A percentile compares a stretch with the other conserved stretches of the same genome.
phyloP scores from a whole-genome alignment of 768 basidiomycete species.

The Russula ochroleuca region DNA sequence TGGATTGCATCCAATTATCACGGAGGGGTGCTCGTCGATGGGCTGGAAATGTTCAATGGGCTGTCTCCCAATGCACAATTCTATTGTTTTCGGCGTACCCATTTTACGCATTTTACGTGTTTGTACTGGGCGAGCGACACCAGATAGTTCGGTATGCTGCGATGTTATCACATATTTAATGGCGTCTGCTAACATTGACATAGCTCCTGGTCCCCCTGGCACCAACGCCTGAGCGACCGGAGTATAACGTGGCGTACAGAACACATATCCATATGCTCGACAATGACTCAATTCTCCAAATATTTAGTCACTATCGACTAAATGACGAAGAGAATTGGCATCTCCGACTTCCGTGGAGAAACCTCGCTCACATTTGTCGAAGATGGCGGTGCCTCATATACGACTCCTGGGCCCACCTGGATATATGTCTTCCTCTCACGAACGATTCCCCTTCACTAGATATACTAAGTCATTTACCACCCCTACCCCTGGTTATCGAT shows the following conservation, averaged over 20 bases:
- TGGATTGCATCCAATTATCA: background rate
- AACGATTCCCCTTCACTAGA: background rate
- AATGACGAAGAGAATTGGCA: background rate
- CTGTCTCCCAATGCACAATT: background rate
- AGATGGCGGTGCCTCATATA: slow-evolving; percentile 3
- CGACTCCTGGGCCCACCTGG: background rate
- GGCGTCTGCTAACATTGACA: background rate
- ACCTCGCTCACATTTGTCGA: slow-evolving; percentile 7
- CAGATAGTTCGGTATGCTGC: background rate
- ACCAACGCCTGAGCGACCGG: slow-evolving; percentile 6
- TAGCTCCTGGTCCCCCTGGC: background rate
- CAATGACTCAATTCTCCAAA: background rate
- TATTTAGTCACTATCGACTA: background rate
- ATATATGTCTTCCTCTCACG: background rate
- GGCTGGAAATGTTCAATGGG: background rate
- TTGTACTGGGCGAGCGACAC: background rate
- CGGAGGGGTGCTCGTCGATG: background rate
- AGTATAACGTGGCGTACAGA: background rate
- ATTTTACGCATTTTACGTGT: too few species aligned
- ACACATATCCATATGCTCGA: background rate
- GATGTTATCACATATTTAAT: background rate
- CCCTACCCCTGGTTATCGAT: background rate
- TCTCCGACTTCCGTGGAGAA: slow-evolving; percentile 2
- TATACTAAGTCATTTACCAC: background rate
- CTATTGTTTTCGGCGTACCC: background rate